Conservation (phyloP, 805 yeast species). For the Candida saitoana region DNA sequence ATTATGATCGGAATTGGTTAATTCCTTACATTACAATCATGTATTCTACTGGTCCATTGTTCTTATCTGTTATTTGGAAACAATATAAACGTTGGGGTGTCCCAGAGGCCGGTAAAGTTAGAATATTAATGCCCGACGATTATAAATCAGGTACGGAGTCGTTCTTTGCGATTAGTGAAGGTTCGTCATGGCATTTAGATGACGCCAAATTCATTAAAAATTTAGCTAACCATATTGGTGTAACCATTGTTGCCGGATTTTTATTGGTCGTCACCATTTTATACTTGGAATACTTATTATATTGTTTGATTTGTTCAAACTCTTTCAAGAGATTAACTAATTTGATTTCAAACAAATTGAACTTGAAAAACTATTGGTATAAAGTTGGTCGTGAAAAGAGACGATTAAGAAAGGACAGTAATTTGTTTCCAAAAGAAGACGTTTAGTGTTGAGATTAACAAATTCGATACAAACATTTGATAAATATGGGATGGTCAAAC, state of each 20-base stretch:
- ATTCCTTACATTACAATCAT: conserved; percentile 88
- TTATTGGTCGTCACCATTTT: conserved; percentile 44
- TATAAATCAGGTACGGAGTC: conserved; percentile 59
- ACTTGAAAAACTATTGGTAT: not conserved
- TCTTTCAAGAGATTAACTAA: conserved; percentile 22
- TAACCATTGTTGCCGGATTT: conserved; percentile 71
- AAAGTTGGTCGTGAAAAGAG: conserved; percentile 17
- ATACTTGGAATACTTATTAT: conserved; percentile 37
- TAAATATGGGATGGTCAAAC: too few relatives aligned
- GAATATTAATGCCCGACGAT: conserved; percentile 68
- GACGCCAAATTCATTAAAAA: conserved; percentile 78
- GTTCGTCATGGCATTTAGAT: conserved; percentile 89
- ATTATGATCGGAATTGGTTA: conserved; percentile 65
- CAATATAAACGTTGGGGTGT: conserved; percentile 79
- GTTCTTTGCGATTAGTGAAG: conserved; percentile 71
- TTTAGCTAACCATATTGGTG: conserved; percentile 68
- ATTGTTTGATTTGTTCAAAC: conserved; percentile 29
- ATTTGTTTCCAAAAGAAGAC: conserved; percentile 21
- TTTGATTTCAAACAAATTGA: conserved; percentile 6
- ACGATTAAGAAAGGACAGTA: conserved; percentile 53
- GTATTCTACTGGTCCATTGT: conserved; percentile 91
- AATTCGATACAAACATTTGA: too few relatives aligned
- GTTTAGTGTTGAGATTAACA: not conserved
- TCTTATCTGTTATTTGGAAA: conserved; percentile 82
- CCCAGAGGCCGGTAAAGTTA: conserved; percentile 59